Evolutionary conservation across 148 eudicot species (phyloP).

Genomic region (Cornus kousa): DNA sequence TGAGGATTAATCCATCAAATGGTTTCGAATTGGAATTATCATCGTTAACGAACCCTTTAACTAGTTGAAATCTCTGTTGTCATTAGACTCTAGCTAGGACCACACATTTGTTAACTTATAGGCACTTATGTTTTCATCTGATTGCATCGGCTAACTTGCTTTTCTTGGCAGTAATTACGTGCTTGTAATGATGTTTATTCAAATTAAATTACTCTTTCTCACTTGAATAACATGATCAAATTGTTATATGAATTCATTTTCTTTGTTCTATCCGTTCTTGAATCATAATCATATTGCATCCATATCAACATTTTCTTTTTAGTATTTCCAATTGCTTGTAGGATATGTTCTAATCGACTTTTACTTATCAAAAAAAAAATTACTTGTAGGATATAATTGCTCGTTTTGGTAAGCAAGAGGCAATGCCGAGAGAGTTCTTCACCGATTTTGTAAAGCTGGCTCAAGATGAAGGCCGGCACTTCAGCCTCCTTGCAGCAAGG

Average conservation of each 20-base stretch:
- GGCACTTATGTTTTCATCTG: too few relatives aligned
- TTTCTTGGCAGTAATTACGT: neutral
- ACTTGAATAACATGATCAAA: neutral
- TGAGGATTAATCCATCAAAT: neutral
- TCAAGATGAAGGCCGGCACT: conserved; percentile 97
- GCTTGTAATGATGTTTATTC: neutral
- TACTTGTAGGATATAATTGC: conserved; percentile 81
- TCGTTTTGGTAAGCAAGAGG: conserved; percentile 84
- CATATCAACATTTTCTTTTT: neutral
- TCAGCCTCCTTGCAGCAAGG: conserved; percentile 74
- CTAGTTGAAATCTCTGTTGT: neutral
- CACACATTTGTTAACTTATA: neutral
- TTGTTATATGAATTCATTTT: neutral
- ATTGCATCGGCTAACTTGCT: too few relatives aligned
- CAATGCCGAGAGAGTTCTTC: conserved; percentile 88
- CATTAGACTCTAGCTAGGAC: neutral
- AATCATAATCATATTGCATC: neutral
- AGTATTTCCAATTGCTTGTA: conserved; percentile 15
- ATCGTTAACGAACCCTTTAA: neutral
- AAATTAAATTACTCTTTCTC: neutral
- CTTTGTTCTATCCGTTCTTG: neutral
- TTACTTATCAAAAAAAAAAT: too few relatives aligned
- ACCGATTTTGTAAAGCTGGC: conserved; percentile 96
- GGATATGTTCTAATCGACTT: too few relatives aligned
- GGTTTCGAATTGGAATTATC: neutral